A percentile compares a stretch with the other conserved stretches of the same genome.
Evolutionary conservation across 2,329 filamentous ascomycete genomes (phyloP).

Genomic region (Cordyceps fumosorosea): DNA sequence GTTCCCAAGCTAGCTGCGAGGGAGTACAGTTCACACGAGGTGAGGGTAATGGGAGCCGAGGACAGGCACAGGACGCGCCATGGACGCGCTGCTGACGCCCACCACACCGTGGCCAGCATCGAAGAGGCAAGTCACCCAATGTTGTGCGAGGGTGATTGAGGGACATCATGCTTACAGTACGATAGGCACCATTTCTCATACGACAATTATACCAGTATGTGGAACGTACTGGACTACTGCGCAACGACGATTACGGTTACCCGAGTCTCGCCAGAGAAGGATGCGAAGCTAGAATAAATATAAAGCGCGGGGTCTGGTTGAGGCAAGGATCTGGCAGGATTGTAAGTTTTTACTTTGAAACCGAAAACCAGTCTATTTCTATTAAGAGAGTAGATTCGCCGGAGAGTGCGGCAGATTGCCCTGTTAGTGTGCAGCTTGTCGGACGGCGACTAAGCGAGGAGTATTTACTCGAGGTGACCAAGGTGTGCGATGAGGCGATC

Average conservation of each 20-base stretch:
- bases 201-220: constrained; percentile 5
- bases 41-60: not conserved
- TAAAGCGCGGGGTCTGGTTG: not conserved
- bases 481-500: not conserved
- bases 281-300: not conserved
- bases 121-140: not conserved
- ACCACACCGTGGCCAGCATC: not conserved
- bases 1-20: not conserved
- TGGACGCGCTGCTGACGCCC: not conserved
- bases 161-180: not conserved
- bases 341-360: not conserved
- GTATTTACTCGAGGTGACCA: not conserved
- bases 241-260: not conserved
- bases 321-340: not conserved
- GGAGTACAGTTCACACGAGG: not conserved
- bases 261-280: not conserved
- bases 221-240: constrained; percentile 1
- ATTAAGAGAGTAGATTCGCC: not conserved
- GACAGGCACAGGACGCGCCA: not conserved
- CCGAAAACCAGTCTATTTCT: too few species aligned
- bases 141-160: not conserved
- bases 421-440: not conserved
- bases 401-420: not conserved
- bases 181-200: not conserved
- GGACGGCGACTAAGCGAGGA: not conserved